Evolutionary conservation across 208 protist genomes (phyloP).

Genomic region (Strigomonas culicis): DNA sequence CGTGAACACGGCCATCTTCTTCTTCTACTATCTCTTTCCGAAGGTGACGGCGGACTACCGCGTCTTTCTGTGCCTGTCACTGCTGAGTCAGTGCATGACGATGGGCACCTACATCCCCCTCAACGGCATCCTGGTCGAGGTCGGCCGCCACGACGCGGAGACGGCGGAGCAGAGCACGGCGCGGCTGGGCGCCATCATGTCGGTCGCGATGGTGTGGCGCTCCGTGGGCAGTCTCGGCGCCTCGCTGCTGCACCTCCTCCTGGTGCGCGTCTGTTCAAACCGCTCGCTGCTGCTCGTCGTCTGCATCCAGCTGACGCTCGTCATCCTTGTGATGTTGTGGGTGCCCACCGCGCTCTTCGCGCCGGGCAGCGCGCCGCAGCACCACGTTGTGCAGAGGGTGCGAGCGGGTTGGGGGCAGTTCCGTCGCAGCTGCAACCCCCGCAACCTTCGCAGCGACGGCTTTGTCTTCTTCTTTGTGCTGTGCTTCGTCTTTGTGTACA

Average conservation of each 20-base stretch:
- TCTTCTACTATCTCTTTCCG: constrained; percentile 15
- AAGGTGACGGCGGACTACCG: constrained; percentile 9
- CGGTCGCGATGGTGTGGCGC: constrained; percentile 45
- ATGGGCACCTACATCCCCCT: constrained; percentile 49
- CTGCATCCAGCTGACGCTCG: constrained; percentile 17
- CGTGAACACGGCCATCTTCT: constrained; percentile 28
- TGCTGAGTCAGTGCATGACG: constrained; percentile 25
- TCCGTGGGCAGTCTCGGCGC: constrained; percentile 28
- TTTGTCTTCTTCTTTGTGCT: constrained; percentile 39
- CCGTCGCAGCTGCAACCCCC: constrained; percentile 15
- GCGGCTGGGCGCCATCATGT: constrained; percentile 37
- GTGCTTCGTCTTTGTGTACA: constrained; percentile 46
- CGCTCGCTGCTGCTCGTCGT: constrained; percentile 20
- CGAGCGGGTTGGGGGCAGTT: constrained; percentile 8
- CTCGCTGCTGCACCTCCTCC: constrained; percentile 23
- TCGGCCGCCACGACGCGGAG: constrained; percentile 35
- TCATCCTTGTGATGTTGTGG: constrained; percentile 24
- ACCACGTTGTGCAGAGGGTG: constrained; percentile 21
- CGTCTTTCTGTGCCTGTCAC: constrained; percentile 23
- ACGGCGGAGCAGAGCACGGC: constrained; percentile 35
- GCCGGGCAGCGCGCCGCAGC: constrained; percentile 3
- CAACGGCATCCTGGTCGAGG: constrained; percentile 46
- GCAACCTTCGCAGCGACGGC: constrained; percentile 24
- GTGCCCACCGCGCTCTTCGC: constrained; percentile 25
- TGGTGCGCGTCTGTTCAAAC: constrained; percentile 10